Conservation (phyloP, 2,329 filamentous ascomycete species). For the Arthrinium phaeospermum region DNA sequence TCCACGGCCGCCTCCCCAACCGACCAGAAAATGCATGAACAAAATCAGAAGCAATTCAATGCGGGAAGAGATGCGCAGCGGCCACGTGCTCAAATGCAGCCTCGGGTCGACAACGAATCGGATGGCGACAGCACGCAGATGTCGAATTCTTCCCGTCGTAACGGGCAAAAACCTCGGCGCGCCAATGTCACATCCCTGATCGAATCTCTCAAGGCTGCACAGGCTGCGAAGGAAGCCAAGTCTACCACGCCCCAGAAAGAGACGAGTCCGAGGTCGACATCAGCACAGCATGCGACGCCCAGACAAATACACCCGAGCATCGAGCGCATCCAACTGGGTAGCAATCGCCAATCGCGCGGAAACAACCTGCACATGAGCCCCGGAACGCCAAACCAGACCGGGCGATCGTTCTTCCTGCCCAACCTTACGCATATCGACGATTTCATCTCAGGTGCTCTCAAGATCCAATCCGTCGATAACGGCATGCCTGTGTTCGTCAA, state of each 20-base stretch:
- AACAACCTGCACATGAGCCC: slow-evolving; percentile 27
- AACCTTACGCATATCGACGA: slow-evolving; percentile 61
- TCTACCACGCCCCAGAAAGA: slow-evolving; percentile 24
- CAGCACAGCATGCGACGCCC: slow-evolving; percentile 26
- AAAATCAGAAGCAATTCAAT: slow-evolving; percentile 26
- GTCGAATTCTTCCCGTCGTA: slow-evolving; percentile 4
- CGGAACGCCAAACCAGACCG: slow-evolving; percentile 47
- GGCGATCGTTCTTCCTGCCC: slow-evolving; percentile 60
- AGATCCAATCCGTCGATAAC: slow-evolving; percentile 57
- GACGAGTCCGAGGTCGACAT: slow-evolving; percentile 7
- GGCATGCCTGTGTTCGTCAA: slow-evolving; percentile 63
- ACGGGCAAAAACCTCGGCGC: slow-evolving; percentile 28
- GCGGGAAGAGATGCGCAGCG: background rate
- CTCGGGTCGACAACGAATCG: slow-evolving; percentile 58
- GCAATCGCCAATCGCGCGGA: slow-evolving; percentile 23
- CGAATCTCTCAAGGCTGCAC: slow-evolving; percentile 38
- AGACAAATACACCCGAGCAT: slow-evolving; percentile 12
- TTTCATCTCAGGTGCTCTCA: slow-evolving; percentile 60
- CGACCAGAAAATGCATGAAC: slow-evolving; percentile 48
- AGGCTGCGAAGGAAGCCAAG: slow-evolving; percentile 31
- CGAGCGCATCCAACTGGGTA: slow-evolving; percentile 22
- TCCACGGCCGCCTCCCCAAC: slow-evolving; percentile 46
- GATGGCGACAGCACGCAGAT: slow-evolving; percentile 40
- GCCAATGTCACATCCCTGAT: slow-evolving; percentile 43
- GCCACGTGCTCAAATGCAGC: slow-evolving; percentile 55